These are phyloP conservation scores for Alternaria sp. DNA, from an alignment of 2,329 filamentous ascomycete species.

Conservation along the genomic window DNA sequence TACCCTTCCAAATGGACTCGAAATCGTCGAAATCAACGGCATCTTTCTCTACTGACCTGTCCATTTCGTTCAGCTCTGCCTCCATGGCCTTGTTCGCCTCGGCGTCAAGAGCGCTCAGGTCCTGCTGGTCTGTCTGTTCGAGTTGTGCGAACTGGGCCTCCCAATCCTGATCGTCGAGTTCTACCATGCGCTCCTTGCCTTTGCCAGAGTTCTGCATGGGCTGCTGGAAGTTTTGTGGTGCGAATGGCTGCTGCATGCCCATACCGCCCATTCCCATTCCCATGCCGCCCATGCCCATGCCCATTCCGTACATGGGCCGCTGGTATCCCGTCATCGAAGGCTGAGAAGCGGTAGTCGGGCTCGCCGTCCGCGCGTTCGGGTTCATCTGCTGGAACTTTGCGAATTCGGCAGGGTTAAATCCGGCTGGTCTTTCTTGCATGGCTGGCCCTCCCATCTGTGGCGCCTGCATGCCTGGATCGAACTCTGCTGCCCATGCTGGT, in stretches of 20 bases:
- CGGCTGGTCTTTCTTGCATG: constrained; percentile 62
- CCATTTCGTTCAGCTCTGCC: constrained; percentile 85
- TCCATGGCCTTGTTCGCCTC: constrained; percentile 79
- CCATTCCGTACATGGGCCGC: constrained; percentile 56
- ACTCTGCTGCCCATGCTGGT: constrained; percentile 69
- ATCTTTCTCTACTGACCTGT: constrained; percentile 79
- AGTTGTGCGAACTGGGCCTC: constrained; percentile 95
- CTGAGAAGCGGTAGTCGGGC: constrained; percentile 56
- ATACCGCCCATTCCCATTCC: constrained; percentile 53
- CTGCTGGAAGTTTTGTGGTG: constrained; percentile 54
- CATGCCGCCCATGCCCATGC: constrained; percentile 57
- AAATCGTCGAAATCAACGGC: constrained; percentile 88
- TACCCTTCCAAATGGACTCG: constrained; percentile 85
- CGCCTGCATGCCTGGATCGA: constrained; percentile 62
- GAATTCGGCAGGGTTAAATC: constrained; percentile 84
- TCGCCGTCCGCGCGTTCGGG: constrained; percentile 63
- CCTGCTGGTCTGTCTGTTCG: constrained; percentile 67
- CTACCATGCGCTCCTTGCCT: constrained; percentile 81
- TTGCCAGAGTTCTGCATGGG: constrained; percentile 66
- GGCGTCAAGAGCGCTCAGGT: constrained; percentile 59
- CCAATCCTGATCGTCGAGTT: constrained; percentile 93
- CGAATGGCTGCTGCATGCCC: constrained; percentile 53
- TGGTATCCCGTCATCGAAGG: constrained; percentile 60
- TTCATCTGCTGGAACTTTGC: constrained; percentile 77
- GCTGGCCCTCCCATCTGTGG: constrained; percentile 77